Base-by-base conservation (phyloP, 371 early-diverging fungal genomes). In the Umbelopsis sp. region DNA sequence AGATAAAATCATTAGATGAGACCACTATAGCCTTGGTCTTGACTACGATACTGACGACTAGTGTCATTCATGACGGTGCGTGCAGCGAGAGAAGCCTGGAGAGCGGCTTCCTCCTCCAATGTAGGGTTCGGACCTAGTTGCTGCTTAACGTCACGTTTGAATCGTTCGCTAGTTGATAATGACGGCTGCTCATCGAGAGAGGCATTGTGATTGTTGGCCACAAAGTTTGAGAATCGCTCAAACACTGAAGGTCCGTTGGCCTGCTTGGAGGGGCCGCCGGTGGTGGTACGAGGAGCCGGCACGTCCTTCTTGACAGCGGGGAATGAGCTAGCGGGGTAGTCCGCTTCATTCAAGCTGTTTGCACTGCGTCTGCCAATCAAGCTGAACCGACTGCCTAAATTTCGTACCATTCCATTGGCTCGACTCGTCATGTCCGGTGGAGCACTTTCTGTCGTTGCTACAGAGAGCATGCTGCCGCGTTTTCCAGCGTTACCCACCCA, bases 371-470 rank as follows among this genome's bases (percentile, higher is more conserved):
- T 29, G 12, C 57, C 57, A 4, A 57, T 18, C 18, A 57, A 10
- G 35, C 57, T 57, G 29, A 57, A 57, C 8, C 57, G 57, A 35
- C 57, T 57, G 16, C 57, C 57, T 32, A 57, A 57, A 8, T 57
- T 57, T 24, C 57, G 57, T 11, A 57, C 57, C 57, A 57, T 57
- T 6, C 57, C 57, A 8, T 57, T 57, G 3, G 57, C 18, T 12
- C 57, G 57, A 12, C 57, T 35, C 37, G 57, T 57, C 57, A 57
- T 57, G 16, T 57, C 57, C 57, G 57, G 57, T 18, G 57, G 57
- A 57, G 57, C 57, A 57, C 57, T 57, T 35, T 57, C 57, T 25
- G 57, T 57, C 0, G 57, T 57, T 8, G 57, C 57, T 35, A 57
- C 38, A 35, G 57, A 57, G 29, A 57, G 29, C 35, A 57, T 57